A percentile compares a stretch with the other conserved stretches of the same genome.
These are phyloP conservation scores for Phytophthora quininea DNA, from an alignment of 352 stramenopile genomes.

Conservation along the genomic window DNA sequence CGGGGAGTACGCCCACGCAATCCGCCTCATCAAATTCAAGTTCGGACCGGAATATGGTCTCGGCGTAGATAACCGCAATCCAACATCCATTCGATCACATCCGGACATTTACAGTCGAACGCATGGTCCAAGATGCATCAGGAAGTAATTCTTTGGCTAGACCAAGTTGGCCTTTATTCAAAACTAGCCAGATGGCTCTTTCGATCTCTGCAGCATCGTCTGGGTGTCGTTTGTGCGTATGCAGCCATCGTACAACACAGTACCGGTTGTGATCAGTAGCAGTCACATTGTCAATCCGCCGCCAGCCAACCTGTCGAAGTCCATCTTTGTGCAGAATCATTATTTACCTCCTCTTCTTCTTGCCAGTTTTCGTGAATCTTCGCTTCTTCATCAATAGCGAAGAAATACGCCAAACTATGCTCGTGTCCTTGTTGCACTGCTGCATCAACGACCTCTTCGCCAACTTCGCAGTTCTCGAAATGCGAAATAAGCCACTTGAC, in stretches of 20 bases:
- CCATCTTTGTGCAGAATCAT: too few relatives aligned
- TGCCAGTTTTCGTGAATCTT: too few relatives aligned
- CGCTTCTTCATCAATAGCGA: too few relatives aligned
- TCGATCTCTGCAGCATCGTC: neutral
- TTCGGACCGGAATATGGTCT: neutral
- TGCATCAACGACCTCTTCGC: slow-evolving; percentile 14
- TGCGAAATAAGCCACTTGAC: slow-evolving; percentile 6
- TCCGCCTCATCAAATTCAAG: slow-evolving; percentile 20
- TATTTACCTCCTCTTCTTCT: too few relatives aligned
- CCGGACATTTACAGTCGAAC: neutral
- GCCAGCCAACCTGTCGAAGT: too few relatives aligned
- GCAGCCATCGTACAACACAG: neutral
- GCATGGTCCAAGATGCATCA: slow-evolving; percentile 12
- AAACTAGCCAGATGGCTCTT: neutral
- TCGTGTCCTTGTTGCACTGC: slow-evolving; percentile 11
- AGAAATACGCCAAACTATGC: too few relatives aligned
- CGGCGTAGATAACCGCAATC: too few relatives aligned
- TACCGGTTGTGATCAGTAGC: too few relatives aligned
- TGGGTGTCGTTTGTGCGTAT: too few relatives aligned
- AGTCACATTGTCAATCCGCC: too few relatives aligned
- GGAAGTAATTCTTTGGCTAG: neutral
- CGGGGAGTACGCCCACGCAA: neutral
- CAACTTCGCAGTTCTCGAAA: slow-evolving; percentile 4
- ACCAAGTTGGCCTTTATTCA: neutral
- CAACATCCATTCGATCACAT: slow-evolving; percentile 26